Base-by-base conservation (phyloP, 2,329 filamentous ascomycete genomes). In the Ophiosphaerella herpotricha region DNA sequence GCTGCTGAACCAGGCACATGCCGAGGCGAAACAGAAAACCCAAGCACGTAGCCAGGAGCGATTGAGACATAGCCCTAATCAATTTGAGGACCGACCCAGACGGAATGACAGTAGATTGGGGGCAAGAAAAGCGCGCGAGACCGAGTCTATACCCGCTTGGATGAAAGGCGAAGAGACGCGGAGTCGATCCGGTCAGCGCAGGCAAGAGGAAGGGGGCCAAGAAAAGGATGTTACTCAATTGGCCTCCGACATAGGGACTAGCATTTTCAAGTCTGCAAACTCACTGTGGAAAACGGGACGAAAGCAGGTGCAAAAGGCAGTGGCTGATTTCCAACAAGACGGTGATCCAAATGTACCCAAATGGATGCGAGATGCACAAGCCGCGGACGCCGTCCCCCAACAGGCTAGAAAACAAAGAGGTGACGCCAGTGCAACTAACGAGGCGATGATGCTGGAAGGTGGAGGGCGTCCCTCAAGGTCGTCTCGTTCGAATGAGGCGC, bases 281-380 rank as follows among this genome's bases (percentile, higher is more conserved):
- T 93, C 90, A 1, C 76, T 97, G 0, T 99, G 94, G 94, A 99
- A 96, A 70, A 90, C 89, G 3, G 87, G 93, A 0, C 90, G 92
- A 67, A 99, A 96, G 74, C 92, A 90, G 70, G 84, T 97, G 50
- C 91, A 96, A 65, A 91, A 94, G 73, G 93, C 91, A 4, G 89
- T 97, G 31, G 86, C 91, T 7, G 94, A 99, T 13, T 89, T 97
- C 51, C 84, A 85, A 61, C 75, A 80, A 45, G 87, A 86, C n/a
- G 78, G 80, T 23, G 91, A 96, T 66, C 81, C 88, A 2, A 89
- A 73, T 65, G 90, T 96, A 68, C 94, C 94, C 0, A 94, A 90
- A 68, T 99, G 94, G 94, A 96, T 99, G 93, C 86, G 88, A 62
- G 88, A 92, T 49, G 82, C 85, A 3, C 81, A 83, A 48, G 60